phyloP scores from a whole-genome alignment of 2,329 filamentous ascomycete species.

The Cladophialophora bantiana region DNA sequence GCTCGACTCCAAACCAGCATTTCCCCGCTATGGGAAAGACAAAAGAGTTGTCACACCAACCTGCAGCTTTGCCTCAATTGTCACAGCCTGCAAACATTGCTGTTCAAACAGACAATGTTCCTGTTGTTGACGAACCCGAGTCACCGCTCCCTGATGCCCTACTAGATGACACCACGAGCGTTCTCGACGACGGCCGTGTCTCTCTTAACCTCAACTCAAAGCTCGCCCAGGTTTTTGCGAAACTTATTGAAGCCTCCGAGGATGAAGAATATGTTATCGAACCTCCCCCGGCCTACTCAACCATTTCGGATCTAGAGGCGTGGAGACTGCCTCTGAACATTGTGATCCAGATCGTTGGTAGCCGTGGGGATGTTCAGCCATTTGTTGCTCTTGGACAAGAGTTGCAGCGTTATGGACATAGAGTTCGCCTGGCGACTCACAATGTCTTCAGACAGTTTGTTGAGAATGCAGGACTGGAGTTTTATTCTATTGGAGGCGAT shows the following conservation, averaged over 20 bases:
- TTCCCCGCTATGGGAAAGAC: conserved; percentile 8
- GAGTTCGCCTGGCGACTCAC: conserved; percentile 66
- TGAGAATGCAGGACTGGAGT: conserved; percentile 60
- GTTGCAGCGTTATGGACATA: conserved; percentile 59
- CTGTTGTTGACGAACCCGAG: conserved; percentile 10
- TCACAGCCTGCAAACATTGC: neutral
- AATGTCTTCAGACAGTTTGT: conserved; percentile 62
- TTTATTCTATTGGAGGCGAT: conserved; percentile 65
- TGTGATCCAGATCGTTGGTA: conserved; percentile 63
- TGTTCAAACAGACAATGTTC: conserved; percentile 3
- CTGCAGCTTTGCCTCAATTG: neutral
- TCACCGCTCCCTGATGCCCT: conserved; percentile 19
- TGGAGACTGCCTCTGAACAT: conserved; percentile 53
- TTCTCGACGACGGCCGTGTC: conserved; percentile 39
- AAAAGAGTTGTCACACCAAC: neutral
- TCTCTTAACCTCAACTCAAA: conserved; percentile 39
- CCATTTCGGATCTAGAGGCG: conserved; percentile 8
- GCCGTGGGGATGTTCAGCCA: conserved; percentile 64
- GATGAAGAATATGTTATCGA: conserved; percentile 27
- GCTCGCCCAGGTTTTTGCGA: conserved; percentile 30
- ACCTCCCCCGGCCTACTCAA: conserved; percentile 37
- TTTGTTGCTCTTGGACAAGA: conserved; percentile 64
- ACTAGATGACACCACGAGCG: conserved; percentile 17
- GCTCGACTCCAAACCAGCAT: neutral
- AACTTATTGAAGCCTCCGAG: conserved; percentile 29